Percentiles rank a stretch among this genome's conserved stretches.
Evolutionary conservation across 2,329 filamentous ascomycete genomes (phyloP).

Genomic region (Diatrype stigma): DNA sequence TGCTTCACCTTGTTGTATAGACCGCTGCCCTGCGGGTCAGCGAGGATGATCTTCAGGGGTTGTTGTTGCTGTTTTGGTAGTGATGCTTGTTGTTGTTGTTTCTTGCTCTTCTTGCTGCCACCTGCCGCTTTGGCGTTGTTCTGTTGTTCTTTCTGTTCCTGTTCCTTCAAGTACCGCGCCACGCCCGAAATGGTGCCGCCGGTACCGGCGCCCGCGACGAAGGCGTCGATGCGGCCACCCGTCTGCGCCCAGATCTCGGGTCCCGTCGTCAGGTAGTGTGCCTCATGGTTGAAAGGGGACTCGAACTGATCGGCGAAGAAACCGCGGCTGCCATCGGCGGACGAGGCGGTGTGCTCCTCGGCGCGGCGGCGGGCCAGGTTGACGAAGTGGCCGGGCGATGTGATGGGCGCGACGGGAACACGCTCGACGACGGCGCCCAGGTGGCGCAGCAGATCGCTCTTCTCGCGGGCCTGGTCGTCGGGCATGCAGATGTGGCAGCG

Average conservation of each 20-base stretch:
- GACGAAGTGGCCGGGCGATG: slow-evolving; percentile 91
- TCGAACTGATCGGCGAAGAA: slow-evolving; percentile 98
- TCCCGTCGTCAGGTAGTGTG: slow-evolving; percentile 78
- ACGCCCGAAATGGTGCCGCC: slow-evolving; percentile 91
- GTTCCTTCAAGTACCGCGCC: slow-evolving; percentile 74
- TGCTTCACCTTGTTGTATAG: slow-evolving; percentile 88
- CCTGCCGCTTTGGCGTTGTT: neutral
- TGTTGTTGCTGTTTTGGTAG: neutral
- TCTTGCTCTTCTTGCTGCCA: too few relatives aligned
- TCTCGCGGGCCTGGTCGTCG: slow-evolving; percentile 82
- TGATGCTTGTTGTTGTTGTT: too few relatives aligned
- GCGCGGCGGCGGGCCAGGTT: slow-evolving; percentile 81
- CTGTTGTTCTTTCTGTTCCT: slow-evolving; percentile 46
- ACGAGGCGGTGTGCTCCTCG: slow-evolving; percentile 61
- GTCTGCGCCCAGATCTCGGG: slow-evolving; percentile 86
- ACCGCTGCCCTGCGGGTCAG: slow-evolving; percentile 91
- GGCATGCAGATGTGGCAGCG: slow-evolving; percentile 97
- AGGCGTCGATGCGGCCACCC: slow-evolving; percentile 71
- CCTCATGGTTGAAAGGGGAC: slow-evolving; percentile 79
- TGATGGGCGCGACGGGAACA: slow-evolving; percentile 85
- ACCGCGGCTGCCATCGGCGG: slow-evolving; percentile 62
- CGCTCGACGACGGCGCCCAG: slow-evolving; percentile 91
- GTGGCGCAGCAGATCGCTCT: slow-evolving; percentile 81
- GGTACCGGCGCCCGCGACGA: slow-evolving; percentile 89
- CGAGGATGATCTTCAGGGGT: slow-evolving; percentile 59